phyloP scores from a whole-genome alignment of 2,329 filamentous ascomycete species.

The Drechslerella coelobrocha region DNA sequence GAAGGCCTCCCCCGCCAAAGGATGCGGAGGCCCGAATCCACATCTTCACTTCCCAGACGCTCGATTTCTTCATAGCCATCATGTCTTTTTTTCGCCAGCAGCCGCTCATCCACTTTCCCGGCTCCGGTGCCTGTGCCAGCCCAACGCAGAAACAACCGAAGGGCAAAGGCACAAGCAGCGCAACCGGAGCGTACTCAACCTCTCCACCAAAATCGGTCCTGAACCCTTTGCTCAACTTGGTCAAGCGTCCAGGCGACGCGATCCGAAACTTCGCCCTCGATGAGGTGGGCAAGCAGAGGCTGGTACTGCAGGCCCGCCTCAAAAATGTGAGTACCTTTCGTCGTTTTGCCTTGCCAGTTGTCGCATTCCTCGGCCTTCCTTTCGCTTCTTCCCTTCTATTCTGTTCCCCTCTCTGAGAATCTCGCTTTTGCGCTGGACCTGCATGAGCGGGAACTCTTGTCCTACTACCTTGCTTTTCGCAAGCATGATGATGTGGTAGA shows the following conservation, averaged over 20 bases:
- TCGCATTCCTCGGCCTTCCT: neutral
- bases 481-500: slow-evolving; percentile 28
- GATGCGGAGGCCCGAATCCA: neutral
- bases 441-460: slow-evolving; percentile 28
- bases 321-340: slow-evolving; percentile 38
- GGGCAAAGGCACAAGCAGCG: neutral
- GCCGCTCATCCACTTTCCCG: slow-evolving; percentile 34
- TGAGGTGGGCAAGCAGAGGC: slow-evolving; percentile 43
- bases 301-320: slow-evolving; percentile 44
- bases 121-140: slow-evolving; percentile 20
- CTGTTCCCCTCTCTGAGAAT: neutral
- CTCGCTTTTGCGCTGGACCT: slow-evolving; percentile 18
- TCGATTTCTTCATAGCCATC: neutral
- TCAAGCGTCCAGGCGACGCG: slow-evolving; percentile 35
- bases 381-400: neutral
- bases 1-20: neutral
- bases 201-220: slow-evolving; percentile 38
- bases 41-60: neutral
- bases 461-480: slow-evolving; percentile 15
- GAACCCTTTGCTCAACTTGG: slow-evolving; percentile 44
- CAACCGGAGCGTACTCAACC: slow-evolving; percentile 6
- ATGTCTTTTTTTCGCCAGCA: slow-evolving; percentile 45
- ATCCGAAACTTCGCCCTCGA: slow-evolving; percentile 46
- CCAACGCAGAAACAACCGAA: slow-evolving; percentile 38
- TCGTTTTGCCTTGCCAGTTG: slow-evolving; percentile 5